Conservation (phyloP, 2,329 filamentous ascomycete genomes). For the Cladosporium sp. region DNA sequence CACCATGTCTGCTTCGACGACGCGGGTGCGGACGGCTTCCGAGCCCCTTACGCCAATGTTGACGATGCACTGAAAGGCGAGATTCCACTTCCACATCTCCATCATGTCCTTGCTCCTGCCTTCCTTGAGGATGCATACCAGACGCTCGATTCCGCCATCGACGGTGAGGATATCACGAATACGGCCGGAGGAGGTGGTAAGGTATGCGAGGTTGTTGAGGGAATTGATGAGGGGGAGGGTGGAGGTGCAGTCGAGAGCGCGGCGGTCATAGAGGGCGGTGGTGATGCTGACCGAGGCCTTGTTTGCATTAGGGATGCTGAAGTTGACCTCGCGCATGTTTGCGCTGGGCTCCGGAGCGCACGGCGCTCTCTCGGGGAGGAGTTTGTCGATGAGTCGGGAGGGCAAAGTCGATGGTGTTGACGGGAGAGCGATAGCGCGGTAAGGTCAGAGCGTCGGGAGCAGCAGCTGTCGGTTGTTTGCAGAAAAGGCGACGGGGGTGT, state of each 20-base stretch:
- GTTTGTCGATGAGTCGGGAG: conserved; percentile 2
- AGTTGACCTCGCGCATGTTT: conserved; percentile 99
- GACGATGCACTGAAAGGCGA: conserved; percentile 97
- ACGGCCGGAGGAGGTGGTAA: conserved; percentile 94
- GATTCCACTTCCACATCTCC: conserved; percentile 99
- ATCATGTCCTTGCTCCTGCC: conserved; percentile 96
- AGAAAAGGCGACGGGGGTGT: neutral
- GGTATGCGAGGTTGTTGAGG: conserved; percentile 95
- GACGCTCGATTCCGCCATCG: conserved; percentile 93
- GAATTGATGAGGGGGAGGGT: conserved; percentile 98
- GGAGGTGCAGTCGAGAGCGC: conserved; percentile 96
- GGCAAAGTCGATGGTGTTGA: conserved; percentile 6
- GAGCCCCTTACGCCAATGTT: conserved; percentile 97
- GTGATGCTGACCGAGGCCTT: conserved; percentile 99
- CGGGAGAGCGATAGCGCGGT: conserved; percentile 2
- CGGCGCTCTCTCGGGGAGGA: conserved; percentile 3
- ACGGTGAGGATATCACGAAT: conserved; percentile 97
- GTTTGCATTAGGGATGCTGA: conserved; percentile 98
- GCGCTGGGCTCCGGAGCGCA: conserved; percentile 17
- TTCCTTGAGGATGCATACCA: conserved; percentile 97
- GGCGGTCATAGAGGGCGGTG: conserved; percentile 93
- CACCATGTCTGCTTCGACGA: conserved; percentile 98
- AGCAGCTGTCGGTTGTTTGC: conserved; percentile 3
- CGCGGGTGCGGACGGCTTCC: conserved; percentile 85
- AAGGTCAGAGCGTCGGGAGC: neutral